phyloP scores from a whole-genome alignment of 2,329 filamentous ascomycete genomes.

The Botrytis elliptica region DNA sequence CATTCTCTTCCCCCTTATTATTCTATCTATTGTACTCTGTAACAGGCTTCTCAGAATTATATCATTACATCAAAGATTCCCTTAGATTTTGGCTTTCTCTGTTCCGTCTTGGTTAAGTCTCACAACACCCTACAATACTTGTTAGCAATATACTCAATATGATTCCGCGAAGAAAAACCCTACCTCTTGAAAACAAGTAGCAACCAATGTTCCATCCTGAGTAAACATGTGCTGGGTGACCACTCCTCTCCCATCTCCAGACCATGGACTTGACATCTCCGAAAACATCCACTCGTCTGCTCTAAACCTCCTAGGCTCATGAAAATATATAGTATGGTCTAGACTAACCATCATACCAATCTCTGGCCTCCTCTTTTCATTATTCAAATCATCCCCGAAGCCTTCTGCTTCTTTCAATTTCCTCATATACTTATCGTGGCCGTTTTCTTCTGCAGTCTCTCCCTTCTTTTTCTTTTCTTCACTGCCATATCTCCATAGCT shows the following conservation, averaged over 20 bases:
- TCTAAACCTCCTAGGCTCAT: constrained; percentile 56
- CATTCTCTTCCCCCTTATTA: no score
- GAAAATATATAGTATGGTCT: constrained; percentile 72
- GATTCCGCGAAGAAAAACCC: not conserved
- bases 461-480: constrained; percentile 16
- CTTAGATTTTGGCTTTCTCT: constrained; percentile 23
- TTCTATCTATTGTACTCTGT: not conserved
- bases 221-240: constrained; percentile 74
- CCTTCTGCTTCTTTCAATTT: constrained; percentile 40
- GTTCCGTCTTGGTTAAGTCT: constrained; percentile 32
- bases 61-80: not conserved
- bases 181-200: constrained; percentile 77
- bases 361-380: constrained; percentile 52
- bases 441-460: constrained; percentile 29
- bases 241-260: constrained; percentile 72
- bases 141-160: constrained; percentile 19
- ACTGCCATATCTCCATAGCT: constrained; percentile 69
- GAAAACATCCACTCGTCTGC: constrained; percentile 76
- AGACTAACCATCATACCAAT: constrained; percentile 84
- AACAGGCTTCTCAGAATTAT: not conserved
- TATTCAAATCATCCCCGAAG: constrained; percentile 47
- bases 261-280: constrained; percentile 80
- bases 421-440: constrained; percentile 52
- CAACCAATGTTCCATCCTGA: constrained; percentile 68
- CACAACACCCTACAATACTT: constrained; percentile 34